Base-by-base conservation (phyloP, 1,284 basidiomycete genomes). In the Agroathelia rolfsii region DNA sequence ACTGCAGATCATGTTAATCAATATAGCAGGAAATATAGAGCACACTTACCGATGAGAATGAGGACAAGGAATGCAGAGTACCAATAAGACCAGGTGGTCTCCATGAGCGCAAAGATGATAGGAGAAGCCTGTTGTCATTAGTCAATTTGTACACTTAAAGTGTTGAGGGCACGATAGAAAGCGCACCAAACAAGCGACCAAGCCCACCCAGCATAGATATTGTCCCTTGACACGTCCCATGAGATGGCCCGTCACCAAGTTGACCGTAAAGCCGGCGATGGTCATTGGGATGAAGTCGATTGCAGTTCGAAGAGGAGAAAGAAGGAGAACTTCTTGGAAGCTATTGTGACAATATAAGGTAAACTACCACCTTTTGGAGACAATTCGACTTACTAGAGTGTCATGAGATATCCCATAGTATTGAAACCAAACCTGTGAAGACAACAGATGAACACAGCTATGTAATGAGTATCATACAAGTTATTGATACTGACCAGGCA, bases 61-160 rank as follows among this genome's bases (percentile, higher is more conserved):
- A 52, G 51, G 24, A 55, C 45, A 13, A 46, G 34, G 41, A 59
- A 59, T 2, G 47, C 38, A 41, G 49, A 50, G 4, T 35, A 26
- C 58, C 58, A 59, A 43, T 57, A 59, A 12, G 42, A 48, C 13
- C 44, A 41, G 34, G 51, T 25, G 2, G 52, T 43, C 22, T 56
- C 43, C 37, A 59, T 53, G 10, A 54, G 35, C 1, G 52, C 50
- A 39, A 53, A 57, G 16, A 59, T 42, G 24, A 57, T 35, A 11
- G 52, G 46, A 2, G 56, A 49, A 6, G 36, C 45, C 55, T 58
- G 38, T 5, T 17, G 21, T 30, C 20, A 23, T 11, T 16, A 27
- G 28, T n/a, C 24, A 30, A 20, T 1, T 4, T 16, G 15, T 16
- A 11, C 13, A 31, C 12, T 13, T 12, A 8, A 23, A 10, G 13